A percentile compares a stretch with the other conserved stretches of the same genome.
These are phyloP conservation scores for Colletotrichum gloeosporioides DNA, from an alignment of 2,329 filamentous ascomycete genomes.

Conservation along the genomic window DNA sequence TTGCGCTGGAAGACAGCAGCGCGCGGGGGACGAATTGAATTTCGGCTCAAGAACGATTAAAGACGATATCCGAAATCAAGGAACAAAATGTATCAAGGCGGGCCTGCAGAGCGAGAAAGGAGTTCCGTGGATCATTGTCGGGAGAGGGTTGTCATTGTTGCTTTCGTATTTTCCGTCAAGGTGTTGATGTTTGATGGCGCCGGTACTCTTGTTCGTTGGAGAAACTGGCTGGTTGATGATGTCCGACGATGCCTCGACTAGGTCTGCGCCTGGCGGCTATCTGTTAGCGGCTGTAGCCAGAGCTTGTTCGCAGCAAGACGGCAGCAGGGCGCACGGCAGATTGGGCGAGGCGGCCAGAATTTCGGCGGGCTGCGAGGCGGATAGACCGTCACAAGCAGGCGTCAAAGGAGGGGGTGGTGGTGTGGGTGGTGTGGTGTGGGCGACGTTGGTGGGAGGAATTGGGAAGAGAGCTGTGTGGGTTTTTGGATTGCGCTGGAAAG, in stretches of 20 bases:
- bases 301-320: neutral
- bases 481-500: constrained; percentile 19
- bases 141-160: constrained; percentile 43
- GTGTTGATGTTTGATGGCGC: constrained; percentile 6
- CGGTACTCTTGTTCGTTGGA: neutral
- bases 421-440: constrained; percentile 12
- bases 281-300: constrained; percentile 8
- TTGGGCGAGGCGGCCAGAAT: constrained; percentile 2
- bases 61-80: constrained; percentile 50
- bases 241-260: neutral
- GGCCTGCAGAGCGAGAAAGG: constrained; percentile 52
- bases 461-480: constrained; percentile 19
- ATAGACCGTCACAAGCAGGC: constrained; percentile 2
- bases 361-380: constrained; percentile 8
- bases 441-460: constrained; percentile 14
- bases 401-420: constrained; percentile 3
- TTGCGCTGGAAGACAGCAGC: constrained; percentile 18
- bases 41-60: constrained; percentile 25
- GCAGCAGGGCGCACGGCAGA: constrained; percentile 1
- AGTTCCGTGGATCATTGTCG: constrained; percentile 62
- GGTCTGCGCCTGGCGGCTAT: constrained; percentile 10
- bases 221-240: neutral
- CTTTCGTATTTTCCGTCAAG: constrained; percentile 17
- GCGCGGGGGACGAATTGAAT: constrained; percentile 18
- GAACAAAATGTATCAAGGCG: constrained; percentile 60